Conservation (phyloP, 768 basidiomycete genomes). For the Rhodotorula taiwanensis region DNA sequence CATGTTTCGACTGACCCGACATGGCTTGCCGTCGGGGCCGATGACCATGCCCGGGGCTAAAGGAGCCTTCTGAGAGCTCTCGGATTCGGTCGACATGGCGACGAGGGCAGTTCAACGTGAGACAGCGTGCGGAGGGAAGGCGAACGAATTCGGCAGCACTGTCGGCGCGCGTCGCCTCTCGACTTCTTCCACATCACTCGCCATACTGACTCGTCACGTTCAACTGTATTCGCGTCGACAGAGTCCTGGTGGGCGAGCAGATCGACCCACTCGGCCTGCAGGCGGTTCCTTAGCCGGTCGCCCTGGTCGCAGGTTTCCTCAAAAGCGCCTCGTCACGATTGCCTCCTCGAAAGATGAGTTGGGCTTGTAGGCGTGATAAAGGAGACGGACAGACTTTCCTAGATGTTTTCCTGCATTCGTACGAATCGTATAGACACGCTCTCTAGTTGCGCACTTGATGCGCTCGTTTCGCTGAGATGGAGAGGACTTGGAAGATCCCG, state of each 20-base stretch:
- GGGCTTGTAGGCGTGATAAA: conserved; percentile 7
- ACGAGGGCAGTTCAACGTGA: no score
- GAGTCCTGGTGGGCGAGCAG: conserved; percentile 9
- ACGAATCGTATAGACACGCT: no score
- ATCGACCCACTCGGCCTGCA: neutral
- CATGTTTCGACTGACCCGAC: conserved; percentile 62
- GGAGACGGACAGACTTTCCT: conserved; percentile 1
- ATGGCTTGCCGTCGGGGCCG: conserved; percentile 89
- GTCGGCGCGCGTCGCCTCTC: neutral
- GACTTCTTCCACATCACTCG: neutral
- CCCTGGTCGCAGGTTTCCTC: neutral
- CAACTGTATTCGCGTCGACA: neutral
- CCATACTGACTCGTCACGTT: neutral
- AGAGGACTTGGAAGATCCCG: no score
- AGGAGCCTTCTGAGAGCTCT: no score
- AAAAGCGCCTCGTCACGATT: neutral
- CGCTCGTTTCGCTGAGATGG: no score
- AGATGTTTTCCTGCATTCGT: no score
- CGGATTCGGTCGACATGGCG: no score
- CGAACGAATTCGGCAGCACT: no score
- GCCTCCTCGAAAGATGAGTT: neutral
- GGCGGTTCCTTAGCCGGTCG: conserved; percentile 2
- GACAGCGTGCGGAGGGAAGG: no score
- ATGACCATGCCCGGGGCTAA: conserved; percentile 54
- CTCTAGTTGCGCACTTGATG: no score